Evolutionary conservation across 495 filamentous ascomycete species (phyloP).

Genomic region (Evansstolkia leycettana): DNA sequence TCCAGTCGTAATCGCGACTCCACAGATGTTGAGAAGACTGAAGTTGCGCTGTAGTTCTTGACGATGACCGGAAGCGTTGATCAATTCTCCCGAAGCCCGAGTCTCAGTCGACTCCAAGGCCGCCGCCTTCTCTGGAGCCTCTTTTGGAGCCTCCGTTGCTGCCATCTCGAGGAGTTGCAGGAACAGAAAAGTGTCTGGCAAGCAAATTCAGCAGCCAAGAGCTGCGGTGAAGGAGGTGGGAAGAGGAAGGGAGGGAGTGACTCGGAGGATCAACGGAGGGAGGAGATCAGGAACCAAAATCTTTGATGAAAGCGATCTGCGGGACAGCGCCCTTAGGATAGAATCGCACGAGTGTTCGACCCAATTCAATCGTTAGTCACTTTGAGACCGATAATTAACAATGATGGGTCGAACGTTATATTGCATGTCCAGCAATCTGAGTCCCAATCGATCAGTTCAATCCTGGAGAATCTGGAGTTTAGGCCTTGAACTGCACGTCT

Average conservation of each 20-base stretch:
- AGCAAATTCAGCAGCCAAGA: no score
- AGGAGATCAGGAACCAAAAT: not conserved
- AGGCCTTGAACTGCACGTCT: no score
- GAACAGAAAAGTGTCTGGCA: not conserved
- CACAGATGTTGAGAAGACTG: conserved; percentile 43
- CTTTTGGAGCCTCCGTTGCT: conserved; percentile 7
- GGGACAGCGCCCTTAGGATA: no score
- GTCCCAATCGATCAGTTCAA: no score
- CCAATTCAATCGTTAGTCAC: no score
- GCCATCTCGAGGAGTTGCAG: conserved; percentile 2
- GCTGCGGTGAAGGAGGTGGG: not conserved
- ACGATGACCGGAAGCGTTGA: conserved; percentile 46
- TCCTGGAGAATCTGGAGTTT: no score
- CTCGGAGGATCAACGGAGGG: not conserved
- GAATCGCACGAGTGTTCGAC: no score
- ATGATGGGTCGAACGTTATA: no score
- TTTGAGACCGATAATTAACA: no score
- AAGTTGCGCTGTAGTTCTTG: conserved; percentile 52
- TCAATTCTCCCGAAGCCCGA: conserved; percentile 8
- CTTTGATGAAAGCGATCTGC: no score
- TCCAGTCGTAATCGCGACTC: conserved; percentile 41
- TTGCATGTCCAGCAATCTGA: no score
- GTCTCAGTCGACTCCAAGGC: conserved; percentile 8
- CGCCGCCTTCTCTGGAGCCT: conserved; percentile 8
- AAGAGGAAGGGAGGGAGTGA: not conserved